Evolutionary conservation across 1,139 yeast species (phyloP), one percentile per base, ranked within the genome.

Genomic region (Blastobotrys raffinosifermentans): DNA sequence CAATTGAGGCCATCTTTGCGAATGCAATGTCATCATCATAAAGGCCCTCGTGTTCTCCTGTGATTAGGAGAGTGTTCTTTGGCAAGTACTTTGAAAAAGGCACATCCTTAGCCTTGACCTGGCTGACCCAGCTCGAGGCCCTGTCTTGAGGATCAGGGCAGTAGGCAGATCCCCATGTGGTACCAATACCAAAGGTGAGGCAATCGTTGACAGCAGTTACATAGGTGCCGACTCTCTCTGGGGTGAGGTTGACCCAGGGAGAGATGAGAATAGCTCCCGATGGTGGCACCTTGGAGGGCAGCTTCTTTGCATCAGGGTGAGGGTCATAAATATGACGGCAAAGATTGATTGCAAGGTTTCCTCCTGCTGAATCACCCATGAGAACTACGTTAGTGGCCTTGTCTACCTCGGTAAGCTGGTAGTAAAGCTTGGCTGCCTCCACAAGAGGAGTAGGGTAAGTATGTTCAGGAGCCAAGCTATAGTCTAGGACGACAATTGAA

Each of bases 311-410:
- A 8, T 40, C 35, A 26, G 42, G 64, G 32, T 63, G 61, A 2
- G 67, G 63, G 41, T 62, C 58, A n/a, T 64, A 60, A 19, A 63
- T 47, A 43, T 56, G 64, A 38, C 70, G 58, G 11, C 60, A 45
- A n/a, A 68, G 39, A 2, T 61, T 55, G 13, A 65, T 44, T 10
- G 60, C 52, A 49, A 68, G 49, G 47, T 69, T 70, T 3, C 59
- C 70, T 13, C 75, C 75, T 18, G 71, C 70, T 2, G 74, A 68
- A 44, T 69, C 75, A 4, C 75, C 75, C 30, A 63, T 39, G 4
- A 69, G 44, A 23, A 55, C 56, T 32, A 70, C 57, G 31, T 66
- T 61, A 2, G 35, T 35, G 18, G 38, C 32, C 3, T 48, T 46
- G 39, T 59, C 64, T 1, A 67, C 66, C 14, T 57, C 49, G 7